Conservation (phyloP, 2,329 filamentous ascomycete species). For the Cercospora citrullina region DNA sequence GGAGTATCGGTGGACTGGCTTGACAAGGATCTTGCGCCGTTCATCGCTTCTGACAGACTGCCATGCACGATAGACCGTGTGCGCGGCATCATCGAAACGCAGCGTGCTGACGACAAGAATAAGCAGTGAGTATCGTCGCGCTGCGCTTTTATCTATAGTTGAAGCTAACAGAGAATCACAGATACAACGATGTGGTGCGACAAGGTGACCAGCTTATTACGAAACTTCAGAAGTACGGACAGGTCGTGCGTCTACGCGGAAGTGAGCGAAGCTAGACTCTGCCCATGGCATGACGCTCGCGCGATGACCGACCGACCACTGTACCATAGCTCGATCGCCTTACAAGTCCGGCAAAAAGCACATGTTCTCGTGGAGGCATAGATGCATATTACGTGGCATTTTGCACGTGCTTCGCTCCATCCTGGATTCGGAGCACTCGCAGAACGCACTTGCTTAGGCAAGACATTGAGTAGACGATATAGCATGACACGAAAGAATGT, state of each 20-base stretch:
- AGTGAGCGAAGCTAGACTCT: constrained; percentile 75
- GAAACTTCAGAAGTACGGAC: constrained; percentile 98
- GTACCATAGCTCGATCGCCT: constrained; percentile 8
- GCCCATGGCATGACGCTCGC: background rate
- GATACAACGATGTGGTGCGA: constrained; percentile 92
- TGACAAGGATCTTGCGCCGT: constrained; percentile 92
- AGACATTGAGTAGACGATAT: background rate
- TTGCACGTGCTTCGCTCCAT: background rate
- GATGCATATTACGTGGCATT: background rate
- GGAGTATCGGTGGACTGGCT: constrained; percentile 95
- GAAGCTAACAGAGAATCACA: constrained; percentile 20
- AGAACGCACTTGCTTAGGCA: background rate
- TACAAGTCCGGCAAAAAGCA: background rate
- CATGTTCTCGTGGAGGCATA: background rate
- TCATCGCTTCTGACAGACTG: constrained; percentile 92
- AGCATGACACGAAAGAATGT: background rate
- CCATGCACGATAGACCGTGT: constrained; percentile 97
- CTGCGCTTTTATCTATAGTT: background rate
- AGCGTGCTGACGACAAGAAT: constrained; percentile 97
- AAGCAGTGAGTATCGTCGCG: constrained; percentile 63
- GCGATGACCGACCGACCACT: background rate
- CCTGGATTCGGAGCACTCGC: background rate
- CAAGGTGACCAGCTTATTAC: constrained; percentile 97
- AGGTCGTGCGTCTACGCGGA: constrained; percentile 88
- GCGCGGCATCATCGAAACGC: constrained; percentile 95